Evolutionary conservation across 169 alveolate species (phyloP).

Genomic region (Plasmodium coatneyi): DNA sequence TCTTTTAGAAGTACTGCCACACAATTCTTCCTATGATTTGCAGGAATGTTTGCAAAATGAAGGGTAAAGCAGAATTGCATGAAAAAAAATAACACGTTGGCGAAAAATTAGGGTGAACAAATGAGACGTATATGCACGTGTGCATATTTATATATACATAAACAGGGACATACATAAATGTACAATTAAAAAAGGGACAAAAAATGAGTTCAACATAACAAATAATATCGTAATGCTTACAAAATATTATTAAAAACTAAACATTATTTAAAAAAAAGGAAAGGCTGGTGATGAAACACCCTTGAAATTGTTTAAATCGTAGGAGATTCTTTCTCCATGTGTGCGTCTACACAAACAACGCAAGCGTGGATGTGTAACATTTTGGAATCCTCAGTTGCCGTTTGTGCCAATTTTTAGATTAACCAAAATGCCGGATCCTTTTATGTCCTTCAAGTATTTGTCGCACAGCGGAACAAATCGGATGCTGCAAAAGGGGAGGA

Average conservation of each 20-base stretch:
- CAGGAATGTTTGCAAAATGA: neutral
- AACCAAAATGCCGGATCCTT: conserved; percentile 85
- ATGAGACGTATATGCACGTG: neutral
- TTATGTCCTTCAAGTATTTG: conserved; percentile 81
- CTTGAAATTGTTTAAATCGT: conserved; percentile 2
- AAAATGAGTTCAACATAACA: conserved; percentile 32
- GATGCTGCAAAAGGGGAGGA: conserved; percentile 81
- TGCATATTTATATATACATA: conserved; percentile 23
- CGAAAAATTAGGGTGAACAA: conserved; percentile 1
- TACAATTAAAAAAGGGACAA: conserved; percentile 68
- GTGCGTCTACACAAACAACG: neutral
- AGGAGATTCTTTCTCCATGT: neutral
- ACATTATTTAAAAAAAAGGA: conserved; percentile 16
- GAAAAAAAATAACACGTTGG: neutral
- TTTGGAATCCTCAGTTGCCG: conserved; percentile 4
- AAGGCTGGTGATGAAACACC: neutral
- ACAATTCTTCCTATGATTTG: neutral
- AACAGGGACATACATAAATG: neutral
- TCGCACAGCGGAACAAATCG: conserved; percentile 90
- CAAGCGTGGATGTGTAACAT: neutral
- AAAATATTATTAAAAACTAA: conserved; percentile 69
- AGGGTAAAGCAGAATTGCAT: neutral
- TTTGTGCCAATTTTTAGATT: conserved; percentile 75
- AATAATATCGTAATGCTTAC: conserved; percentile 39
- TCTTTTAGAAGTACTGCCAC: neutral